Percentiles rank a stretch among this genome's conserved stretches.
These are phyloP conservation scores for Edaphochlamys debaryana DNA, from an alignment of 139 green algal species.

Conservation along the genomic window DNA sequence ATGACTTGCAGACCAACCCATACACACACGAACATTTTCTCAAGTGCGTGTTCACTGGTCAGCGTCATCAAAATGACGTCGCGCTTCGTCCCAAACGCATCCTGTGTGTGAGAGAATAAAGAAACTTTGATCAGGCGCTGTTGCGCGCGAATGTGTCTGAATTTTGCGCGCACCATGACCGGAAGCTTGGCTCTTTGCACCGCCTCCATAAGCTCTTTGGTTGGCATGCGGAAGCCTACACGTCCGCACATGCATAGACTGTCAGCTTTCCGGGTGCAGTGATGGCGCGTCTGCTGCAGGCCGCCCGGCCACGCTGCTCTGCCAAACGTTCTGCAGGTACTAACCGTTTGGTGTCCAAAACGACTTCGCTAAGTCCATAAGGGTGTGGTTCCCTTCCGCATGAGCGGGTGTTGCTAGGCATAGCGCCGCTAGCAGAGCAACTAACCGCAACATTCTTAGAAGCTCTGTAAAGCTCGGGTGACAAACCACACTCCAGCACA, in stretches of 20 bases:
- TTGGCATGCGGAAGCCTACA: not conserved
- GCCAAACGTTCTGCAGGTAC: not conserved
- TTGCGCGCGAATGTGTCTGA: not conserved
- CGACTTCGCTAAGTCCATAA: not conserved
- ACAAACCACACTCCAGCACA: no score
- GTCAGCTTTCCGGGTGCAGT: no score
- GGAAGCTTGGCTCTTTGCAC: not conserved
- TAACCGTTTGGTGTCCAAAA: not conserved
- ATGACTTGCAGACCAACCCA: no score
- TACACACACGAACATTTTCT: no score
- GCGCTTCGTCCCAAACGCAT: not conserved
- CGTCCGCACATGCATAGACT: no score
- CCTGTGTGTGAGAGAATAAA: not conserved
- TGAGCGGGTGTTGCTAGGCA: no score
- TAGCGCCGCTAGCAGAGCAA: no score
- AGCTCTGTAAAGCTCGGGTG: no score
- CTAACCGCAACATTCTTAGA: no score
- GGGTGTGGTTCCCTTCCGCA: conserved; percentile 12
- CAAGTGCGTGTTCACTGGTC: not conserved
- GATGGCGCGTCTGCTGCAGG: no score
- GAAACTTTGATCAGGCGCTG: not conserved
- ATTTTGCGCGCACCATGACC: not conserved
- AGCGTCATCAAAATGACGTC: not conserved
- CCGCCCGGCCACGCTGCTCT: no score
- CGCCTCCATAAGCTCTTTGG: not conserved